These are phyloP conservation scores for Codiaeum variegatum DNA, from an alignment of 441 rosid species.

Conservation along the genomic window DNA sequence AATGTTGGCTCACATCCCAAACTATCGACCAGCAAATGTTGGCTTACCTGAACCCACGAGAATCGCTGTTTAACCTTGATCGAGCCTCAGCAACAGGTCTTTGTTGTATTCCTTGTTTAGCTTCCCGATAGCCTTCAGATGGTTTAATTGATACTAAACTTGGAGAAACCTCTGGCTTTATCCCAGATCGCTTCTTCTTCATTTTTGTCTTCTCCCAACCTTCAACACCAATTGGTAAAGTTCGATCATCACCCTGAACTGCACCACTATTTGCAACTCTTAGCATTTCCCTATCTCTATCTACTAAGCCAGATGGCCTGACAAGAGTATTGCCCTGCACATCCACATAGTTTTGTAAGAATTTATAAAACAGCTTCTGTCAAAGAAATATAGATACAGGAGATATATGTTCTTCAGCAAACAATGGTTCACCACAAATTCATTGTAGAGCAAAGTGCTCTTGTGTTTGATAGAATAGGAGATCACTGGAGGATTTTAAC, in stretches of 20 bases:
- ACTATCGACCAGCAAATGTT: no score
- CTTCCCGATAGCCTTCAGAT: conserved; percentile 64
- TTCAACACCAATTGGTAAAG: conserved; percentile 68
- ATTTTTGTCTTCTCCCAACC: conserved; percentile 97
- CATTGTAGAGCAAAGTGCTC: conserved; percentile 4
- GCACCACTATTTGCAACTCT: conserved; percentile 56
- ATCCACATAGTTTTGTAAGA: conserved; percentile 53
- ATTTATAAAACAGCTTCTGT: conserved; percentile 22
- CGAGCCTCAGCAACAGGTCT: conserved; percentile 59
- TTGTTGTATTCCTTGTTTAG: conserved; percentile 74
- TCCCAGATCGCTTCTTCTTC: conserved; percentile 97
- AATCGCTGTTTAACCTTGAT: conserved; percentile 69
- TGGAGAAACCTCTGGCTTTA: conserved; percentile 72
- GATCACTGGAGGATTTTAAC: not conserved
- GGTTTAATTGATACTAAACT: conserved; percentile 50
- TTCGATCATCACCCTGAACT: conserved; percentile 68
- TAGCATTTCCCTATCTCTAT: conserved; percentile 70
- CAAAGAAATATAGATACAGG: conserved; percentile 20
- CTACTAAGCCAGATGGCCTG: conserved; percentile 63
- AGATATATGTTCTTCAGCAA: conserved; percentile 17
- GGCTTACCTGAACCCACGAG: conserved; percentile 84
- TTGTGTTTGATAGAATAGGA: not conserved
- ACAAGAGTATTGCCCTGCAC: conserved; percentile 60
- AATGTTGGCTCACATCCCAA: not conserved
- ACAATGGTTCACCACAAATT: not conserved